Evolutionary conservation across 2,329 filamentous ascomycete species (phyloP), one percentile per base, ranked within the genome.

Genomic region (Aureobasidium pullulans): DNA sequence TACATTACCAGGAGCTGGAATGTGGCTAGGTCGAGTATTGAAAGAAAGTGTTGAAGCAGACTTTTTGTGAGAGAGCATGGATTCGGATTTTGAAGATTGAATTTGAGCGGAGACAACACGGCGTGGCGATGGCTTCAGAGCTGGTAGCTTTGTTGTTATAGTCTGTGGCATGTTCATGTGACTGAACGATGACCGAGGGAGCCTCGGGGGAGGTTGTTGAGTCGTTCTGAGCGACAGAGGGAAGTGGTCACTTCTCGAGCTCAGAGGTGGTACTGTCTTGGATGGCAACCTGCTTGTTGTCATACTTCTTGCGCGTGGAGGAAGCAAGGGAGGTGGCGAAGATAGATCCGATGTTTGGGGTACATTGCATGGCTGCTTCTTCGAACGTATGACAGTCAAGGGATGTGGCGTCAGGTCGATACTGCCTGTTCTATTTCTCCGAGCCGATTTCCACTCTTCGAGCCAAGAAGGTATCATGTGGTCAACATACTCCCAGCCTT

Each of bases 401-500:
- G 36, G 54, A 32, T 23, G 54, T 42, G 44, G 54, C 16, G 6
- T 34, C 2, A 40, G 28, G n/a, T 28, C 34, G 23, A 57, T 8
- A 29, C 43, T 39, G 10, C 16, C 42, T 16, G 19, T 31, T 28
- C 34, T 15, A 6, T 39, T 19, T 8, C 15, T 40, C 2, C 19
- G 36, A 31, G 16, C 13, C 13, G 7, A 7, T 13, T 37, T 57
- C 57, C 57, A 60, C 19, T 53, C 57, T 7, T 46, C 57, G 2
- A 50, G n/a, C 57, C 57, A 60, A 44, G 19, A 37, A 16, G 57
- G 57, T n/a, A 60, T 16, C 57, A 60, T 46, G 8, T 60, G 39
- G 11, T 60, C 57, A 15, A 52, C 57, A 34, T 13, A 54, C 23
- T 60, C 57, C 57, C 57, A 60, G 7, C 23, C 48, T 9, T 29